Evolutionary conservation across 1,139 yeast species (phyloP), one percentile per base, ranked within the genome.

Genomic region (Torulaspora globosa): DNA sequence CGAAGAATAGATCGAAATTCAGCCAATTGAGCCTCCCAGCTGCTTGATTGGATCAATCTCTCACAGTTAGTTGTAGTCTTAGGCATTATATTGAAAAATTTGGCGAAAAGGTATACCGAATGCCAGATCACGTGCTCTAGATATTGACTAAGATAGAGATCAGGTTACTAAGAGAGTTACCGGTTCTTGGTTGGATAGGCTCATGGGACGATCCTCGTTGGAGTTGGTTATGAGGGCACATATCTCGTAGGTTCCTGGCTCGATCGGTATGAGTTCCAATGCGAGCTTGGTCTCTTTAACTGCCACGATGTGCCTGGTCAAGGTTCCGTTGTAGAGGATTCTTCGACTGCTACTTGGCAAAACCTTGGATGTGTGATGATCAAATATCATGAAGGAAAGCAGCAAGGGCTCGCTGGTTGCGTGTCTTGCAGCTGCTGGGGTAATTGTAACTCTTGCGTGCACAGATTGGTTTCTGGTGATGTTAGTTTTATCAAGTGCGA

Each of bases 311-410:
- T 41, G 39, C 23, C 41, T 48, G 2, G 54, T 45, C 28, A 59
- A 44, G 4, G 57, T 52, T 3, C 66, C 66, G 47, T 61, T 62
- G 46, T 51, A 59, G 10, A 61, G 39, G 2, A 62, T 38, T 33
- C 61, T 51, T 27, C 54, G 51, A 37, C 56, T 57, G 2, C 63
- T 53, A 23, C 45, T 55, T 15, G 62, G 54, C 11, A 62, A 44
- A 2, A 56, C 41, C 41, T 54, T 57, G 4, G 59, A 55, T 2
- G 64, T 54, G 10, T 43, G 53, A 15, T 54, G 53, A 34, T 63
- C 65, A 39, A 56, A 54, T 12, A 63, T 46, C 30, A 59, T 29
- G 6, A 51, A 49, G 15, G 47, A 44, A 7, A 52, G 29, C 5
- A 38, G 23, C 10, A 45, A 37, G 32, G 14, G 41, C 30, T 12